Evolutionary conservation across 768 basidiomycete genomes (phyloP), one percentile per base, ranked within the genome.

Genomic region (Mycena floridula): DNA sequence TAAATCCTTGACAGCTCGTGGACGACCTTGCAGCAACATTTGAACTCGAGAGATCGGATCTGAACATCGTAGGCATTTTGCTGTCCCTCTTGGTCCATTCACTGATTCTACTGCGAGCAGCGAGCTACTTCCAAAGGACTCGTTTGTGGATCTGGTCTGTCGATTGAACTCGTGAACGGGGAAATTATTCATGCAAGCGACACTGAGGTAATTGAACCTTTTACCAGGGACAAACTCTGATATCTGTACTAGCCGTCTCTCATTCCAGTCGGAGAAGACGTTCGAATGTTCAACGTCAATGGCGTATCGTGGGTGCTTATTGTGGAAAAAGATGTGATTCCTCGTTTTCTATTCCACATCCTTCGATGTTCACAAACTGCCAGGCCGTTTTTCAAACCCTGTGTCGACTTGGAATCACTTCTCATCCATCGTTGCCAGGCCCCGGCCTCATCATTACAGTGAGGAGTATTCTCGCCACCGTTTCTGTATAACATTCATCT

Each of bases 381-480:
- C 58, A 97, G 95, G 95, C 96, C 0, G 79, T 96, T n/a, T 98
- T 97, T 59, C 88, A 93, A 56, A 86, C 89, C 0, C 72, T 98
- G 1, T 85, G 82, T 55, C 70, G 72, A 32, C 50, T 81, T 13
- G 63, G 62, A 18, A 64, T 93, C 42, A 67, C 79, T 5, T 63
- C 67, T 18, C 64, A 78, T 50, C 58, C 66, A 0, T 60, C 58
- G 4, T 59, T 82, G 35, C 73, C 79, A 1, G 84, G 87, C 0
- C 61, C 66, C 27, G 93, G 91, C 2, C 58, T 93, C 16, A 68
- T 92, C 35, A 73, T 95, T 54, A 95, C 93, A 4, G 93, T 89
- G 49, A 39, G 60, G 44, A 9, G 37, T 36, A 25, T 41, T 7
- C 37, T 26, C 21, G 7, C 13, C 12, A 16, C 7, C 9, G 13